Base-by-base conservation (phyloP, 257 asterid species). In the Striga asiatica region DNA sequence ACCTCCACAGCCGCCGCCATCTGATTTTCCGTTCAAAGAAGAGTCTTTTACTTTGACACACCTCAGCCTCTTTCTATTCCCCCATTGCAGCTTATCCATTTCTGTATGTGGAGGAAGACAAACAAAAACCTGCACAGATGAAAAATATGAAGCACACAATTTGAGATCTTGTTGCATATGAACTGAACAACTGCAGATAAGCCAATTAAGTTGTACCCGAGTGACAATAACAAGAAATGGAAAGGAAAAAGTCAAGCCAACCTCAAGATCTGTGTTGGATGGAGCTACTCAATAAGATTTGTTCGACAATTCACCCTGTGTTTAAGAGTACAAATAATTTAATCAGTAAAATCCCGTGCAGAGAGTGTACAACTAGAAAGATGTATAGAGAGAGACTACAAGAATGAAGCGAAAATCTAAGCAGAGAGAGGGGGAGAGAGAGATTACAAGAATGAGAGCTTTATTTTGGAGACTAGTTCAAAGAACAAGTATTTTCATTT, bases 51-150 rank as follows among this genome's bases (percentile, higher is more conserved):
- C 80, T 64, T 83, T 82, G 8, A 81, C 79, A 63, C 89, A 85
- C 54, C 95, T 73, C 51, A 81, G 71, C 74, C 89, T 82, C 81
- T 85, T 85, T 37, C 88, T 74, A 49, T 80, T 85, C 48, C 95
- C 95, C 95, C 95, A 85, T 74, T 85, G 93, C 73, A 85, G 60
- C 74, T 79, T 76, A 68, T 79, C 86, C 86, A 79, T 77, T 31
- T 62, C 24, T 42, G 49, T 6, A 6, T 13, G 20, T 16, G 49
- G 9, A 1, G 19, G 12, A 43, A 43, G 3, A 2, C 12, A 17
- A 14, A 11, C 12, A 14, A 16, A 67, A 66, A 65, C 58, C 80
- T 68, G 66, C 70, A 60, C 17, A 43, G 6, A 43, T 17, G 0
- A n/a, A 48, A 25, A 50, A 60, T 13, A 11, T 4, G 3, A 21